Evolutionary conservation across 345 rosid genomes (phyloP), one percentile per base, ranked within the genome.

Genomic region (Garcia nutans): DNA sequence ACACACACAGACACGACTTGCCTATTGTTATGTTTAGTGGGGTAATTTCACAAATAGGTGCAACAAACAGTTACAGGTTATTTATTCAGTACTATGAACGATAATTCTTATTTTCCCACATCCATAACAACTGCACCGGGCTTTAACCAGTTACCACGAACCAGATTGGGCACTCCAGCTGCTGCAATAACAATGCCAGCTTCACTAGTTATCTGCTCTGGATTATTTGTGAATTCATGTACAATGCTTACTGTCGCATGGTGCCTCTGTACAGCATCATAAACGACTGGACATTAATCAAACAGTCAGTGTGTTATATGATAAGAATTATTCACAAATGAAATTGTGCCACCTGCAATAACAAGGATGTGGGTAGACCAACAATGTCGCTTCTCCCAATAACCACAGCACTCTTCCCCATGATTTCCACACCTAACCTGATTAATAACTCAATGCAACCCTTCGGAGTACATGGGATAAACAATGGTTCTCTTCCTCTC

Each of bases 361-460:
- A 74, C 77, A 93, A 87, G 56, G 93, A 87, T 76, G 84, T 85
- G 73, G 99, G 99, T 73, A 93, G 80, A 28, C 98, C 99, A 23
- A 93, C 97, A 54, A 91, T 89, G 84, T 95, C 93, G 88, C 99
- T 95, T 87, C 89, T 93, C 71, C 97, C 98, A 41, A 90, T 86
- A 71, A 95, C 99, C 68, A 88, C 96, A 19, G 94, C 93, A 69
- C 88, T 88, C 83, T 90, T 93, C 23, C 99, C 91, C 67, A 74
- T 84, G 78, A 91, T 89, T 57, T 88, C 87, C 55, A 96, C 84
- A 5, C 97, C 97, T 2, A 86, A 84, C 84, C 99, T 85, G 63
- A 91, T 87, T 74, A 93, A 77, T 69, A 93, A 82, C 89, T 96
- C 98, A 16, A 93, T 75, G 83, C 96, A 93, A 52, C 90, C 99